Evolutionary conservation across 1,284 basidiomycete genomes (phyloP).

Genomic region (Cystobasidium slooffiae): DNA sequence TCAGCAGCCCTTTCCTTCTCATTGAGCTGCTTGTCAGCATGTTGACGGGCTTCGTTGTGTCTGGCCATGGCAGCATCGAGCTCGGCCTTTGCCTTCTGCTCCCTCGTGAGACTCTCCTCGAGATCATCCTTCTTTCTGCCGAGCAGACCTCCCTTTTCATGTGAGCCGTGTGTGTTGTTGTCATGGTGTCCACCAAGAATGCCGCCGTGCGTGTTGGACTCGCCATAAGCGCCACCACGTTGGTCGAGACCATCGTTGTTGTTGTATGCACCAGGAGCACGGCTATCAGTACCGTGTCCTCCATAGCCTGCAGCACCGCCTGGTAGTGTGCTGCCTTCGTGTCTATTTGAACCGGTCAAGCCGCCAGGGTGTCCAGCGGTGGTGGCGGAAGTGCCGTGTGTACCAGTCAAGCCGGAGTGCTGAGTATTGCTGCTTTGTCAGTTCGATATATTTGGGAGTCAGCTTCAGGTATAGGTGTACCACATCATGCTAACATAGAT

Average conservation of each 20-base stretch:
- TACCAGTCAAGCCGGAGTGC: background rate
- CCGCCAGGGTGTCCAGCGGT: conserved; percentile 7
- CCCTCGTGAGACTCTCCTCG: conserved; percentile 31
- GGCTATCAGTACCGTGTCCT: background rate
- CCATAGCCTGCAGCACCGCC: conserved; percentile 15
- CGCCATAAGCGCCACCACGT: background rate
- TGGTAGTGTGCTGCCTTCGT: background rate
- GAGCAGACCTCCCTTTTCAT: conserved; percentile 5
- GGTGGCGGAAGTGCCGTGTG: background rate
- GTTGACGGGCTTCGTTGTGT: conserved; percentile 22
- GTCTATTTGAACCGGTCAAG: conserved; percentile 1
- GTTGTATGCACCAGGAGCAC: conserved; percentile 17
- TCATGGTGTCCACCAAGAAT: background rate
- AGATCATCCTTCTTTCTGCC: conserved; percentile 40
- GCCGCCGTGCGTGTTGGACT: conserved; percentile 7
- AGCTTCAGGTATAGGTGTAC: too few relatives aligned
- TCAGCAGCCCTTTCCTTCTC: conserved; percentile 27
- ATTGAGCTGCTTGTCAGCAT: conserved; percentile 18
- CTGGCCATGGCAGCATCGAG: conserved; percentile 33
- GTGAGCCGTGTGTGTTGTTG: background rate
- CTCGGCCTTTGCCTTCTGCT: conserved; percentile 37
- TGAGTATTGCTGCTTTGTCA: background rate
- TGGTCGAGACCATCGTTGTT: conserved; percentile 8
- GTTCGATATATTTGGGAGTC: background rate
- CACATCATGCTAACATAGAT: too few relatives aligned